Percentiles rank a stretch among this genome's conserved stretches.
Evolutionary conservation across 164 flowering plant genomes (phyloP).

Genomic region (Cinnamomum chago): DNA sequence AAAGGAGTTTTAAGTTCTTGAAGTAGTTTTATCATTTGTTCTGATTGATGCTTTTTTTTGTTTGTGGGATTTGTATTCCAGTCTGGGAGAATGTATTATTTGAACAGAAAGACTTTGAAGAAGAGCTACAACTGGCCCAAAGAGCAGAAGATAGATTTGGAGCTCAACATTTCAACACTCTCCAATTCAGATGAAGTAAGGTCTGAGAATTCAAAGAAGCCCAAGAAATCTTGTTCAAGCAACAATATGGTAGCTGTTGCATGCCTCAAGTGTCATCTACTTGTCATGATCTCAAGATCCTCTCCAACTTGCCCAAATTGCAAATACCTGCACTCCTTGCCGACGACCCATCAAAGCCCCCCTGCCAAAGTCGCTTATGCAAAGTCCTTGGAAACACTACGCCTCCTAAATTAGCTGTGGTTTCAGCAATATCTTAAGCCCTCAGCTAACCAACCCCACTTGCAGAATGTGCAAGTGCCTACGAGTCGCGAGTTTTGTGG

Average conservation of each 20-base stretch:
- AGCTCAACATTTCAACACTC: constrained; percentile 50
- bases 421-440: not conserved
- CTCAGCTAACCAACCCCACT: not conserved
- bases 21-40: not conserved
- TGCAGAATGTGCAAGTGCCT: not conserved
- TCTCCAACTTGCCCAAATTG: constrained; percentile 76
- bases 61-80: constrained; percentile 22
- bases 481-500: not conserved
- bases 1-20: not conserved
- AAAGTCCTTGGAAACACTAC: constrained; percentile 40
- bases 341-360: constrained; percentile 19
- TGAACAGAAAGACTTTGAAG: constrained; percentile 49
- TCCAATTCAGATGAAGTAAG: constrained; percentile 12
- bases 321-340: constrained; percentile 59
- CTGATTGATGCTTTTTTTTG: not conserved
- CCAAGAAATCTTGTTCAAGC: constrained; percentile 11
- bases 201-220: constrained; percentile 10
- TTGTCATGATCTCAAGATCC: constrained; percentile 57
- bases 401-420: constrained; percentile 27
- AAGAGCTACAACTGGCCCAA: constrained; percentile 52
- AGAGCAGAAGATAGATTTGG: constrained; percentile 52
- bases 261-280: constrained; percentile 64
- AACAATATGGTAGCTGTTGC: constrained; percentile 62
- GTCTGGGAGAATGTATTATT: constrained; percentile 63
- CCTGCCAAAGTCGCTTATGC: constrained; percentile 11